A percentile compares a stretch with the other conserved stretches of the same genome.
Evolutionary conservation across 2,329 filamentous ascomycete genomes (phyloP).

Genomic region (Phialophora macrospora): DNA sequence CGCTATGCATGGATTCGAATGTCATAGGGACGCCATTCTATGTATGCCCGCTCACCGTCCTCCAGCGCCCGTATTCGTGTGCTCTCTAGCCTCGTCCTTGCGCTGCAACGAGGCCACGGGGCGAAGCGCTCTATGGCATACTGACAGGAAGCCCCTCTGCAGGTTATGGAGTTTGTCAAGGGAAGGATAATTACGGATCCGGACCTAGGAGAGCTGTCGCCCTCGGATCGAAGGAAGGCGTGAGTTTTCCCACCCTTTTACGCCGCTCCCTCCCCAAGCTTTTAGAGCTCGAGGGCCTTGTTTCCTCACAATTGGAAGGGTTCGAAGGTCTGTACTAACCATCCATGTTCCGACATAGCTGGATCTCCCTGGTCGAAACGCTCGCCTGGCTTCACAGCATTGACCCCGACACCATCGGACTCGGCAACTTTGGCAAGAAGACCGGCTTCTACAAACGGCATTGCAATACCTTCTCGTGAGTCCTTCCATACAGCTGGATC

Average conservation of each 20-base stretch:
- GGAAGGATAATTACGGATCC: conserved; percentile 86
- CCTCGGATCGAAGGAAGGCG: conserved; percentile 70
- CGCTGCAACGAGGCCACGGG: no score
- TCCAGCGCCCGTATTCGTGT: neutral
- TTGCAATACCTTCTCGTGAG: conserved; percentile 70
- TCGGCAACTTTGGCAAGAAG: conserved; percentile 69
- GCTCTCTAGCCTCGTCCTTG: neutral
- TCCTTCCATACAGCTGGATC: neutral
- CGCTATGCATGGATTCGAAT: conserved; percentile 73
- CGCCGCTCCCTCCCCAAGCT: neutral
- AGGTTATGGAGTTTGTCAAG: conserved; percentile 76
- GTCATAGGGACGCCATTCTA: conserved; percentile 84
- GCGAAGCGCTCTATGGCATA: neutral
- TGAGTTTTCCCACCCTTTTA: conserved; percentile 56
- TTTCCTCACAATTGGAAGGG: neutral
- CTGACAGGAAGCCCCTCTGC: neutral
- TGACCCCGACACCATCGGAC: conserved; percentile 62
- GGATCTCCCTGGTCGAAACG: conserved; percentile 49
- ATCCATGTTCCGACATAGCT: conserved; percentile 3
- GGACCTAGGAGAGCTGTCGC: conserved; percentile 68
- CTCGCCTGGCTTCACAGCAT: conserved; percentile 77
- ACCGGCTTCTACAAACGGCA: conserved; percentile 79
- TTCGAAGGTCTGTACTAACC: neutral
- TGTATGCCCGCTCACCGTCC: conserved; percentile 49
- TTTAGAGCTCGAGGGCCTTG: neutral